A percentile compares a stretch with the other conserved stretches of the same genome.
These are phyloP conservation scores for Astragalus glycyphyllos DNA, from an alignment of 306 rosid species.

Conservation along the genomic window DNA sequence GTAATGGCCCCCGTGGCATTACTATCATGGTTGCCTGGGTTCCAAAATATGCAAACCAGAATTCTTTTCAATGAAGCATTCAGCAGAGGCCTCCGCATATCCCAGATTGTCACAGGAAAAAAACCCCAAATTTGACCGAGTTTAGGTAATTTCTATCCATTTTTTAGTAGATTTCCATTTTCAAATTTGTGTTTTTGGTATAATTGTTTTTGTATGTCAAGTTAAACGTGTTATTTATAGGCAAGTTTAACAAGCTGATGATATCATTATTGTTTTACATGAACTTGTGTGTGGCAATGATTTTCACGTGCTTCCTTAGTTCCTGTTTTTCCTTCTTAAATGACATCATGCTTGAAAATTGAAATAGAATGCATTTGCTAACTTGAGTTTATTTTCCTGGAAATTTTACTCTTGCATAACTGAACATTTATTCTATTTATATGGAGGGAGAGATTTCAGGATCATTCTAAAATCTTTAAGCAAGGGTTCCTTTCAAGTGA, in stretches of 20 bases:
- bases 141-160: slow-evolving; percentile 57
- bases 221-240: neutral
- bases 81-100: slow-evolving; percentile 62
- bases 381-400: neutral
- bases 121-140: slow-evolving; percentile 58
- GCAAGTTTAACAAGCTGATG: slow-evolving; percentile 24
- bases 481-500: slow-evolving; percentile 9
- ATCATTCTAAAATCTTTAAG: slow-evolving; percentile 1
- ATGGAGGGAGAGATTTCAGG: slow-evolving; percentile 19
- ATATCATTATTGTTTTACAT: slow-evolving; percentile 4
- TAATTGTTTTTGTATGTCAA: slow-evolving; percentile 12
- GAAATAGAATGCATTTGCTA: neutral
- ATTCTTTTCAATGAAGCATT: slow-evolving; percentile 61
- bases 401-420: slow-evolving; percentile 23
- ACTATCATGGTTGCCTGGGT: slow-evolving; percentile 60
- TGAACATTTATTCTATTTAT: neutral
- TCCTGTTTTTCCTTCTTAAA: neutral
- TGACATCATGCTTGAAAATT: neutral
- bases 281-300: slow-evolving; percentile 8
- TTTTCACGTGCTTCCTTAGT: slow-evolving; percentile 4
- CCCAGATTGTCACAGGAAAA: slow-evolving; percentile 61
- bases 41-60: slow-evolving; percentile 62
- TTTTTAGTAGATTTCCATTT: slow-evolving; percentile 11
- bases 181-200: slow-evolving; percentile 23
- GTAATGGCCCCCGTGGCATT: slow-evolving; percentile 57